Conservation (phyloP, 257 asterid genomes). For the Gardenia jasminoides region DNA sequence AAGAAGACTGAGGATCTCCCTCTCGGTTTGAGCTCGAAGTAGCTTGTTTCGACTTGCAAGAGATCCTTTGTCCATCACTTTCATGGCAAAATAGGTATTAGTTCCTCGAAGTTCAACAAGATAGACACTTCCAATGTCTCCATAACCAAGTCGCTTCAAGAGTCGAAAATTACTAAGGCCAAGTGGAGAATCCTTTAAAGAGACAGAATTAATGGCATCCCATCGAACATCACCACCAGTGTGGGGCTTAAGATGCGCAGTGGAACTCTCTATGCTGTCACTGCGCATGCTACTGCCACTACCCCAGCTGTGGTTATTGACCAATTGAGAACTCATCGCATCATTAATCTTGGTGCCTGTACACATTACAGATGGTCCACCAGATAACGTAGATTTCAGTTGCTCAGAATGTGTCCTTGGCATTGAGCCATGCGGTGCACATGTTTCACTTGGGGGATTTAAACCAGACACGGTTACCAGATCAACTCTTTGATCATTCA, state of each 20-base stretch:
- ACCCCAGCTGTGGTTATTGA: conserved; percentile 31
- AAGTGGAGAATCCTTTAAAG: conserved; percentile 60
- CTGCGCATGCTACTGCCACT: conserved; percentile 44
- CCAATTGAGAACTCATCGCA: conserved; percentile 28
- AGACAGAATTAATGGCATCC: conserved; percentile 65
- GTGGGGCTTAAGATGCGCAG: conserved; percentile 67
- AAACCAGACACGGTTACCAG: background rate
- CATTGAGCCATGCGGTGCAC: conserved; percentile 2
- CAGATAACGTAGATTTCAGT: background rate
- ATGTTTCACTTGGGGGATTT: background rate
- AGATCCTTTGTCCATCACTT: conserved; percentile 89
- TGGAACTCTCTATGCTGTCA: conserved; percentile 60
- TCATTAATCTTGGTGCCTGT: conserved; percentile 24
- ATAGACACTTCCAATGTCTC: conserved; percentile 92
- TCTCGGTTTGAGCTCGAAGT: conserved; percentile 80
- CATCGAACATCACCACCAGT: conserved; percentile 94
- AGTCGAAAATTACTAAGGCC: conserved; percentile 70
- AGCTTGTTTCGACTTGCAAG: conserved; percentile 81
- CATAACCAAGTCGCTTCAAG: conserved; percentile 82
- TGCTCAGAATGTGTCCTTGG: background rate
- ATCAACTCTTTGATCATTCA: background rate
- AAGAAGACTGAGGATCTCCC: conserved; percentile 84
- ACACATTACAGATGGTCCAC: conserved; percentile 12
- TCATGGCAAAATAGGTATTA: conserved; percentile 78
- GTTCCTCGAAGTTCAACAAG: conserved; percentile 82